Percentiles rank a stretch among this genome's conserved stretches.
Evolutionary conservation across 768 basidiomycete species (phyloP).

Genomic region (Mycena floridula): DNA sequence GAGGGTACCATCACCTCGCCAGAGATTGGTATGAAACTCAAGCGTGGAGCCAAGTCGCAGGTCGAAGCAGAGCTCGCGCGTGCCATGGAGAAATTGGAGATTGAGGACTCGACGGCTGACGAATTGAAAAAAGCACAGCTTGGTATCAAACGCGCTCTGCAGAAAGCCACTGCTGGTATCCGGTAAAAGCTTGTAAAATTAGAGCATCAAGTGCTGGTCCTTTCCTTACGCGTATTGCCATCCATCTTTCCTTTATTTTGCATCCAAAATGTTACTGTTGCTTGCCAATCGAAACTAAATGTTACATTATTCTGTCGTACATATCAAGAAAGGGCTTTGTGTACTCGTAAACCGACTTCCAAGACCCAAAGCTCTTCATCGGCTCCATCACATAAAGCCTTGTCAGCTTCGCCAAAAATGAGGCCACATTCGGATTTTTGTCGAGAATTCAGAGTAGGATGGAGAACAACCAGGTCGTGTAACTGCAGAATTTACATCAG

Average conservation of each 20-base stretch:
- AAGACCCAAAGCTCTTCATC: constrained; percentile 96
- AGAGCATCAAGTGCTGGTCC: not conserved
- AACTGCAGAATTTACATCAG: constrained; percentile 44
- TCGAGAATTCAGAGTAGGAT: constrained; percentile 72
- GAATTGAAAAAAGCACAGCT: constrained; percentile 96
- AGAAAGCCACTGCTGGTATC: constrained; percentile 93
- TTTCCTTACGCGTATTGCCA: not conserved
- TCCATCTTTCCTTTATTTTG: too few species aligned
- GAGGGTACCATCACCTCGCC: constrained; percentile 94
- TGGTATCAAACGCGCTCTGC: constrained; percentile 91
- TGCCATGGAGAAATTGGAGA: constrained; percentile 97
- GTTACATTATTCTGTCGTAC: not conserved
- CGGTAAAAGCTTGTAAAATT: constrained; percentile 47
- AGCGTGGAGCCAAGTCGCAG: constrained; percentile 90
- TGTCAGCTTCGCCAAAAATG: constrained; percentile 91
- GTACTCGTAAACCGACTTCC: constrained; percentile 76
- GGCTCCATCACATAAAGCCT: constrained; percentile 91
- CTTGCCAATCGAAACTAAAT: not conserved
- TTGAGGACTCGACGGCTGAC: constrained; percentile 89
- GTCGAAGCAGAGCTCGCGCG: constrained; percentile 98
- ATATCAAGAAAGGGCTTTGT: constrained; percentile 41
- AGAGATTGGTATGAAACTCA: constrained; percentile 97
- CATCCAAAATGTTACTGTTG: too few species aligned
- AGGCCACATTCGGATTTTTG: constrained; percentile 80
- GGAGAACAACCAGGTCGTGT: constrained; percentile 83